Base-by-base conservation (phyloP, 2,329 filamentous ascomycete genomes). In the Proliferodiscus dingleyae region DNA sequence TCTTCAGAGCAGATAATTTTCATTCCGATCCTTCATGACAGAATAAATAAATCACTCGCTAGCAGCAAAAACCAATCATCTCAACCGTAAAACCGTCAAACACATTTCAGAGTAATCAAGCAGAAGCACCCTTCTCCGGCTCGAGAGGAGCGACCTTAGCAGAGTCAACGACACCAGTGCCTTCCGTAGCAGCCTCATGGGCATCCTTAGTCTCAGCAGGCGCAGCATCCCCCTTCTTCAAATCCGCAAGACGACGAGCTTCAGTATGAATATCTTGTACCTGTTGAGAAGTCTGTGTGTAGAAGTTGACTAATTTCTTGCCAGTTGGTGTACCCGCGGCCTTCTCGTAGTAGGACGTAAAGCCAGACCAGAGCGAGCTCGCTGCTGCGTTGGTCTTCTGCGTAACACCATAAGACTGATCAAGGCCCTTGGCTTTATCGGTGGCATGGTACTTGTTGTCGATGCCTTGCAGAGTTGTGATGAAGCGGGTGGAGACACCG, bases 281-380 rank as follows among this genome's bases (percentile, higher is more conserved):
- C 70, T 97, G 90, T 71, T 89, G 89, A 65, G 85, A 83, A 53
- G 87, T 80, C 57, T 88, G 75, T 6, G 83, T 77, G 71, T 98
- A 98, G 71, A 98, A 98, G 52, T 83, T 74, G 57, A 87, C 85
- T 50, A 98, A 71, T 70, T 85, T 89, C 73, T 90, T 81, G 58
- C 93, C 93, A 1, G 89, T 95, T 8, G 89, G 89, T 0, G 89
- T 94, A 64, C 77, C 84, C 46, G 83, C 73, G 2, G 91, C 91
- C 77, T 94, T 94, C 71, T 97, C 91, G 64, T 96, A 97, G 78
- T 97, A 98, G 10, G 85, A 89, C 66, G 74, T 75, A 50, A 97
- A 66, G 26, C 88, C 86, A 49, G 75, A 78, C 49, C 78, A 70
- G 49, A 83, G 64, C 48, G 70, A 77, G 62, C 73, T 79, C 52